phyloP scores from a whole-genome alignment of 2,329 filamentous ascomycete species.

The Colletotrichum ledebouriae region DNA sequence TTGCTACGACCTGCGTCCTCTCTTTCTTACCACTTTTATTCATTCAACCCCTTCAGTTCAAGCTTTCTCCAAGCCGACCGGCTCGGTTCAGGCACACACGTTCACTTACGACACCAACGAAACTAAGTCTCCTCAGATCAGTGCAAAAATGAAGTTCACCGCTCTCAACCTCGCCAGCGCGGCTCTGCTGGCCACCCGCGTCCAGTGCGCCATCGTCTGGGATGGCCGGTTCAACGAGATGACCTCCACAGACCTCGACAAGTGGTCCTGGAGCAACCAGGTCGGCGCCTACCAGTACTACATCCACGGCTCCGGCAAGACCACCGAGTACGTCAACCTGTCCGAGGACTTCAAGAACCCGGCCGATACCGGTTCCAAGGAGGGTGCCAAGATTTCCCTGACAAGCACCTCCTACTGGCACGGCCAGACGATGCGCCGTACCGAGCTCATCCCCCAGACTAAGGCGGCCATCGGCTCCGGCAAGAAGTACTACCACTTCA shows the following conservation, averaged over 20 bases:
- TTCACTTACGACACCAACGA: slow-evolving; percentile 23
- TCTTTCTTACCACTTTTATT: slow-evolving; percentile 38
- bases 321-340: slow-evolving; percentile 73
- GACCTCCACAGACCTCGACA: slow-evolving; percentile 65
- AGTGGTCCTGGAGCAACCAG: slow-evolving; percentile 77
- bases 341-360: slow-evolving; percentile 74
- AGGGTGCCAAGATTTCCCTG: slow-evolving; percentile 79
- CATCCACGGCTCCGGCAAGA: slow-evolving; percentile 73
- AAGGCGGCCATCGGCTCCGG: slow-evolving; percentile 73
- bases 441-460: slow-evolving; percentile 81
- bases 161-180: slow-evolving; percentile 38
- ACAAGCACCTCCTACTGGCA: slow-evolving; percentile 77
- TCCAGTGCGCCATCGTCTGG: slow-evolving; percentile 62
- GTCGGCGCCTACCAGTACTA: slow-evolving; percentile 82
- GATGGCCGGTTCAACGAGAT: slow-evolving; percentile 76
- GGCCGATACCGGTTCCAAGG: slow-evolving; percentile 69
- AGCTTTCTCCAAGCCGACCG: slow-evolving; percentile 39
- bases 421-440: slow-evolving; percentile 78
- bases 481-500: slow-evolving; percentile 80
- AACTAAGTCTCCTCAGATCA: slow-evolving; percentile 16
- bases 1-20: slow-evolving; percentile 42
- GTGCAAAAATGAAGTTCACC: slow-evolving; percentile 38
- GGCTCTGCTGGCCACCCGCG: slow-evolving; percentile 38
- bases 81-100: slow-evolving; percentile 35
- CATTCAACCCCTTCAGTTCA: slow-evolving; percentile 28